phyloP scores from a whole-genome alignment of 352 stramenopile genomes.

The Phytophthora parvispora region DNA sequence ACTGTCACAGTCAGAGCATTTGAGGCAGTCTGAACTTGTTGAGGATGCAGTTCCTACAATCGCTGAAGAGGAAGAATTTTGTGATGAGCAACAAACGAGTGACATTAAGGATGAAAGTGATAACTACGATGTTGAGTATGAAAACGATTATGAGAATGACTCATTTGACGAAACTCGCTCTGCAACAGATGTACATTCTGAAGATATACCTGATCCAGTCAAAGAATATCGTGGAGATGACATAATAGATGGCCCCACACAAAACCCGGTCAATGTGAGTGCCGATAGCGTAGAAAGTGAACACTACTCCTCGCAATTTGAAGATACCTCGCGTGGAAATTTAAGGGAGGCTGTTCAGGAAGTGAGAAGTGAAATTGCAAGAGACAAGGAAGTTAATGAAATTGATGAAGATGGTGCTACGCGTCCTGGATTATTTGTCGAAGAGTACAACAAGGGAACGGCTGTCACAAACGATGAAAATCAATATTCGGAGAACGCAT shows the following conservation, averaged over 20 bases:
- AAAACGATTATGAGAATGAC: conserved; percentile 56
- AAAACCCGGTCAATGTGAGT: too few species aligned
- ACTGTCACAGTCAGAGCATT: background rate
- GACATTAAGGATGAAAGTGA: background rate
- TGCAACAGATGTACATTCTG: conserved; percentile 1
- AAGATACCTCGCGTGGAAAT: background rate
- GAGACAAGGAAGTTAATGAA: conserved; percentile 10
- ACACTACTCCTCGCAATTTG: background rate
- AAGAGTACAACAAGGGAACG: conserved; percentile 15
- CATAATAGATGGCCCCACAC: too few species aligned
- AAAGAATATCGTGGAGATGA: too few species aligned
- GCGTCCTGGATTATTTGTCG: background rate
- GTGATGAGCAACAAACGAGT: conserved; percentile 3
- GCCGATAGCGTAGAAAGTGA: too few species aligned
- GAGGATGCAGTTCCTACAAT: conserved; percentile 18
- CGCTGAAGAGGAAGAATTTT: conserved; percentile 13
- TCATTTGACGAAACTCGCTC: conserved; percentile 53
- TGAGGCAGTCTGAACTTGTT: background rate
- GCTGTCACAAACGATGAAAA: background rate
- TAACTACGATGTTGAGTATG: conserved; percentile 28
- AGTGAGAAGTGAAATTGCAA: conserved; percentile 13
- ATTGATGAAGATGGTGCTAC: background rate
- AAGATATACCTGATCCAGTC: background rate
- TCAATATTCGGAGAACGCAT: conserved; percentile 34
- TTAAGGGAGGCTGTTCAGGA: background rate